Conservation (phyloP, 2,329 filamentous ascomycete species). For the Sclerotinia minor region DNA sequence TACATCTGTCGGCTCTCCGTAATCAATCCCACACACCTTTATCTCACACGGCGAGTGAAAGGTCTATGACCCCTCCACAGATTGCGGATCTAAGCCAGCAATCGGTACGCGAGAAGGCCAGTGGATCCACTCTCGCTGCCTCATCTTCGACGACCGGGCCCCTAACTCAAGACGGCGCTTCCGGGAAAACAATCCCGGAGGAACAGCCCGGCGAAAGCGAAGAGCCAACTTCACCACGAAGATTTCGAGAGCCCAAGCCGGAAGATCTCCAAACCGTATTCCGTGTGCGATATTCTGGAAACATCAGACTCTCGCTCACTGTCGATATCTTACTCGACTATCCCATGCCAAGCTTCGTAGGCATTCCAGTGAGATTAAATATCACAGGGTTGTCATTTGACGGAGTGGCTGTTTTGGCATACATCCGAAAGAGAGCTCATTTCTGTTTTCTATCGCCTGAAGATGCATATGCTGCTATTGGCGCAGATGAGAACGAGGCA, state of each 20-base stretch:
- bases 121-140: conserved; percentile 61
- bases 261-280: conserved; percentile 94
- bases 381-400: conserved; percentile 96
- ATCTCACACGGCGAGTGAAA: conserved; percentile 37
- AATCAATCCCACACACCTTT: conserved; percentile 30
- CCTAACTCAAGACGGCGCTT: conserved; percentile 54
- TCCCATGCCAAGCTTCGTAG: conserved; percentile 97
- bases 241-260: conserved; percentile 69
- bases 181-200: conserved; percentile 36
- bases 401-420: conserved; percentile 86
- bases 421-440: conserved; percentile 84
- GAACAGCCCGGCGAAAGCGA: conserved; percentile 40
- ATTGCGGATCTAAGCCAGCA: conserved; percentile 44
- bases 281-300: conserved; percentile 83
- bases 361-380: conserved; percentile 89
- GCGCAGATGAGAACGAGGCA: conserved; percentile 38
- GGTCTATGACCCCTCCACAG: conserved; percentile 38
- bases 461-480: conserved; percentile 74
- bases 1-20: conserved; percentile 28
- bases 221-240: conserved; percentile 46
- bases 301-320: conserved; percentile 84
- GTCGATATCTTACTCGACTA: conserved; percentile 97
- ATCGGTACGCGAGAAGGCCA: conserved; percentile 57
- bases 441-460: conserved; percentile 95
- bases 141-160: conserved; percentile 56